Evolutionary conservation across 768 basidiomycete genomes (phyloP), one percentile per base, ranked within the genome.

Genomic region (Pluteus cervinus): DNA sequence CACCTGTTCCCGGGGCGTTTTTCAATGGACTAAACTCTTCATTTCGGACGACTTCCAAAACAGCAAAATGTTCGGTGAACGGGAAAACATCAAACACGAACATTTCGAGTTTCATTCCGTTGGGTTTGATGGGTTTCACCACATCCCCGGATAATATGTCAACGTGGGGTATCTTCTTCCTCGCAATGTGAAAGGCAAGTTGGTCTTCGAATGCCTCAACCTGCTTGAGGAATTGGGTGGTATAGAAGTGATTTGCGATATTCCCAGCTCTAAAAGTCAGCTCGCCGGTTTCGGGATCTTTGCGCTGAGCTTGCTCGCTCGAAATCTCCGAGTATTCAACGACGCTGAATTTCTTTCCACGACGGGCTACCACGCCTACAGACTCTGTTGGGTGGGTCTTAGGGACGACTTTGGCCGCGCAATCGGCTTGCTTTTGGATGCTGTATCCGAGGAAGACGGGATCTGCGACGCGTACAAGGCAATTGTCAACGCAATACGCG

Each of bases 41-140:
- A 42, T 71, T 69, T 39, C 96, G 68, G 35, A 76, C 75, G 29
- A 96, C 90, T 58, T 97, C 92, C 54, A 98, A 62, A 26, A 97
- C 89, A 20, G 85, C 78, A 47, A 93, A 90, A 35, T 61, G 68
- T 53, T 79, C 59, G 18, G 91, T 90, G 63, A 77, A 89, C 1
- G 93, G 93, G 71, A 99, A 97, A 30, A 99, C 96, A 62, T 99
- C 96, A 53, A 99, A 99, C 22, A 99, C 86, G 63, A 99, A 99
- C 67, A 93, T 69, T 62, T 99, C 96, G 44, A 99, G 79, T 65
- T 99, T 99, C 89, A 98, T 94, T 43, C 96, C 96, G 58, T 99
- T 98, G n/a, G 91, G 87, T 54, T 81, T 81, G 44, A 63, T 59
- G 2, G 96, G 93, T 55, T 92, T 93, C 55, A 93, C 60, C 4